Evolutionary conservation across 2,329 filamentous ascomycete species (phyloP).

Genomic region (Pleurostoma richardsiae): DNA sequence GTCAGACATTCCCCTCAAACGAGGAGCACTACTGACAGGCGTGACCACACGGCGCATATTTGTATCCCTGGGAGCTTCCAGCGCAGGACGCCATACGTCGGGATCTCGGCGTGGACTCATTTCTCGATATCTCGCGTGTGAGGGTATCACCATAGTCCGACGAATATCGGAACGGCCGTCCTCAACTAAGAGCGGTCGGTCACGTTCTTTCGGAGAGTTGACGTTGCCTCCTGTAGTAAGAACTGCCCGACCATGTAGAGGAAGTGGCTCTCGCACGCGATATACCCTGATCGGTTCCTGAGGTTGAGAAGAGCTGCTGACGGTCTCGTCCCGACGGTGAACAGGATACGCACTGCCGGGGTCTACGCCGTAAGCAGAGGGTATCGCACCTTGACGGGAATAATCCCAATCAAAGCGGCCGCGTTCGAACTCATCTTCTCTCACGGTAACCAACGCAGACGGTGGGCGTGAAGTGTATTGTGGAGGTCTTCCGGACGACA

Average conservation of each 20-base stretch:
- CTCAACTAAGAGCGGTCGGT: neutral
- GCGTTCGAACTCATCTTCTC: slow-evolving; percentile 1
- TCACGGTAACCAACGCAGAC: neutral
- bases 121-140: neutral
- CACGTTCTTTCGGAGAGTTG: no score
- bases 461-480: neutral
- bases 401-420: neutral
- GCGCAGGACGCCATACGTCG: no score
- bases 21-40: no score
- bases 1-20: no score
- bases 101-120: neutral
- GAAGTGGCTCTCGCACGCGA: slow-evolving; percentile 5
- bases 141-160: neutral
- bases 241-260: neutral
- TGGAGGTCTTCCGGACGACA: slow-evolving; percentile 7
- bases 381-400: neutral
- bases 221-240: no score
- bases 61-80: neutral
- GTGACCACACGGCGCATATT: no score
- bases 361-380: neutral
- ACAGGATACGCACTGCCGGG: slow-evolving; percentile 1
- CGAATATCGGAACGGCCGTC: neutral
- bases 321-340: slow-evolving; percentile 1
- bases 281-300: slow-evolving; percentile 5
- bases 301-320: neutral